Evolutionary conservation across 208 protist species (phyloP).

Genomic region (Trypanosoma conorhini): DNA sequence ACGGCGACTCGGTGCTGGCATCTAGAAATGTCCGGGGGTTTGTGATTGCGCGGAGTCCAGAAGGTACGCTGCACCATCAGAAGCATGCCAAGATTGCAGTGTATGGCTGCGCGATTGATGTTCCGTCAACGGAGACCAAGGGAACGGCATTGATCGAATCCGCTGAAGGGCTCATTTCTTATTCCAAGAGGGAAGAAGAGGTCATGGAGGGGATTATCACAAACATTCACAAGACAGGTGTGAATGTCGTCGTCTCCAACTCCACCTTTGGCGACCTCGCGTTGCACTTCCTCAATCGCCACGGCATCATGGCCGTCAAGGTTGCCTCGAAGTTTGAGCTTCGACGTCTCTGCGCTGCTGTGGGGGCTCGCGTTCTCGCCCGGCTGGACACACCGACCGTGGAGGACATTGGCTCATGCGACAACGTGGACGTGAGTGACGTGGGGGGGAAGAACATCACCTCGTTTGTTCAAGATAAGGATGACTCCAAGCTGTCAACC

Average conservation of each 20-base stretch:
- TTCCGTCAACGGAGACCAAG: slow-evolving; percentile 98
- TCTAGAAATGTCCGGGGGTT: slow-evolving; percentile 97
- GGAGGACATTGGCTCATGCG: slow-evolving; percentile 97
- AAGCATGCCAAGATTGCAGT: slow-evolving; percentile 98
- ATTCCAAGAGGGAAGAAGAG: slow-evolving; percentile 97
- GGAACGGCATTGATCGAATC: slow-evolving; percentile 97
- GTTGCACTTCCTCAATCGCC: slow-evolving; percentile 99
- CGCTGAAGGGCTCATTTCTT: slow-evolving; percentile 98
- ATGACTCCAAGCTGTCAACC: slow-evolving; percentile 96
- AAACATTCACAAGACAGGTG: slow-evolving; percentile 95
- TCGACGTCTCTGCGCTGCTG: slow-evolving; percentile 96
- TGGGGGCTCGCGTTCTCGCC: slow-evolving; percentile 95
- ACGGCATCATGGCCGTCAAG: slow-evolving; percentile 98
- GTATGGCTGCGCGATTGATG: slow-evolving; percentile 97
- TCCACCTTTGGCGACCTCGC: slow-evolving; percentile 98
- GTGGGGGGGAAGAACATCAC: slow-evolving; percentile 96
- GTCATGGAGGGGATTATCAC: slow-evolving; percentile 97
- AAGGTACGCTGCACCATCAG: slow-evolving; percentile 93
- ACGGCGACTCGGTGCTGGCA: slow-evolving; percentile 95
- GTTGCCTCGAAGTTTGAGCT: slow-evolving; percentile 99
- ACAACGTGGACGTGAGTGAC: slow-evolving; percentile 95
- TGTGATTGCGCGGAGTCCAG: slow-evolving; percentile 94
- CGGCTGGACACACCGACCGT: slow-evolving; percentile 89
- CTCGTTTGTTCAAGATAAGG: slow-evolving; percentile 95
- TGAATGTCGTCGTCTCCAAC: slow-evolving; percentile 98